These are phyloP conservation scores for Scheffersomyces parashehatae DNA, from an alignment of 1,139 yeast genomes.

Conservation along the genomic window DNA sequence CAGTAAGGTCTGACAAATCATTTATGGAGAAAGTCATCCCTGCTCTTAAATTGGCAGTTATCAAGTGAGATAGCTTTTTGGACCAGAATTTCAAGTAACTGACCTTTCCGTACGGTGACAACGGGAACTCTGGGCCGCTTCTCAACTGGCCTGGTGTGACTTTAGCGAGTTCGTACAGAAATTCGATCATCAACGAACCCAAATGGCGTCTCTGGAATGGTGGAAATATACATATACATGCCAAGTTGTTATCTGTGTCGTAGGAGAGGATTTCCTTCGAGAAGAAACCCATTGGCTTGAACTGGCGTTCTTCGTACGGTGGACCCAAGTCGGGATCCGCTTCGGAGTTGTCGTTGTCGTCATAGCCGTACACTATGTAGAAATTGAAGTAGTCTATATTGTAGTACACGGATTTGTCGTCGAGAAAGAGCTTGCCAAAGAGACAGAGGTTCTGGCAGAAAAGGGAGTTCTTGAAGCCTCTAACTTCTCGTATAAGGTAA, in stretches of 20 bases:
- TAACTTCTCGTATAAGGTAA: conserved; percentile 57
- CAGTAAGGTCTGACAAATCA: conserved; percentile 58
- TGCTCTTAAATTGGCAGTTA: conserved; percentile 12
- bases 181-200: conserved; percentile 80
- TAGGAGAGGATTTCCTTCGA: conserved; percentile 85
- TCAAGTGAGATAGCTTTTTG: conserved; percentile 29
- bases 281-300: conserved; percentile 82
- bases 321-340: conserved; percentile 7
- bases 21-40: conserved; percentile 41
- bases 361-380: conserved; percentile 64
- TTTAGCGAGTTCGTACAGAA: conserved; percentile 73
- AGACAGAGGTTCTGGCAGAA: conserved; percentile 82
- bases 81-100: conserved; percentile 84
- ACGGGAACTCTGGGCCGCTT: conserved; percentile 92
- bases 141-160: conserved; percentile 45
- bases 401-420: conserved; percentile 85
- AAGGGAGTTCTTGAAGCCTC: conserved; percentile 61
- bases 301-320: conserved; percentile 10
- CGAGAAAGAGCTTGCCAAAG: conserved; percentile 86
- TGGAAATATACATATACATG: conserved; percentile 89
- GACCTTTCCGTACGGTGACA: conserved; percentile 76
- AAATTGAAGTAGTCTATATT: conserved; percentile 78
- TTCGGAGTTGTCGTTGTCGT: conserved; percentile 21
- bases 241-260: conserved; percentile 77
- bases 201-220: conserved; percentile 81